Percentiles rank a stretch among this genome's conserved stretches.
Evolutionary conservation across 2,329 filamentous ascomycete genomes (phyloP).

Genomic region (Sporothrix phasma): DNA sequence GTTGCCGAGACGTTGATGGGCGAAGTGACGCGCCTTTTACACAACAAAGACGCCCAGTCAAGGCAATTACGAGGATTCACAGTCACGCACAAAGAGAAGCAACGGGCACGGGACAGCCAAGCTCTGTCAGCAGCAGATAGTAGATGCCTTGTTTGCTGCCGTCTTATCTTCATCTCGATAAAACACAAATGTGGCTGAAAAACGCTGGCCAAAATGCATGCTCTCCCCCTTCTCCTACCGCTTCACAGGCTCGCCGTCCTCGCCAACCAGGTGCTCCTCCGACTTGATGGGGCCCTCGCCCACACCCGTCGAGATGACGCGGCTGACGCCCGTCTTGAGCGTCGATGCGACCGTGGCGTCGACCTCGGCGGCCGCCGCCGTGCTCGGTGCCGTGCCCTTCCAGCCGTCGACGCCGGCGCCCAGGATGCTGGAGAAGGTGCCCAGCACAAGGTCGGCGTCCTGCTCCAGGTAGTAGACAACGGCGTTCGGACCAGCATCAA

Average conservation of each 20-base stretch:
- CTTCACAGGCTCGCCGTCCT: constrained; percentile 45
- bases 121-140: not conserved
- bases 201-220: not conserved
- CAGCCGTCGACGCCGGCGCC: constrained; percentile 56
- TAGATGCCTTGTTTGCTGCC: not conserved
- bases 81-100: too few relatives aligned
- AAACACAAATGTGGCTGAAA: not conserved
- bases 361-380: constrained; percentile 43
- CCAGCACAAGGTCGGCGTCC: constrained; percentile 62
- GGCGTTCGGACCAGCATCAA: constrained; percentile 93
- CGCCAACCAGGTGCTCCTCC: constrained; percentile 63
- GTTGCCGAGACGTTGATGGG: too few relatives aligned
- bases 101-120: too few relatives aligned
- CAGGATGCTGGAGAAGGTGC: constrained; percentile 63
- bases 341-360: constrained; percentile 55
- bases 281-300: constrained; percentile 81
- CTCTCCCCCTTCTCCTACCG: constrained; percentile 3
- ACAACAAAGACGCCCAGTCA: too few relatives aligned
- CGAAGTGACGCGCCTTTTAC: too few relatives aligned
- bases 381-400: constrained; percentile 47
- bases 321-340: constrained; percentile 69
- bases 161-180: not conserved
- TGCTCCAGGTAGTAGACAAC: constrained; percentile 91
- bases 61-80: too few relatives aligned
- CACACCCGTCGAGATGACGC: constrained; percentile 84